phyloP scores from a whole-genome alignment of 2,329 filamentous ascomycete genomes.

The Rhinocladiella similis region DNA sequence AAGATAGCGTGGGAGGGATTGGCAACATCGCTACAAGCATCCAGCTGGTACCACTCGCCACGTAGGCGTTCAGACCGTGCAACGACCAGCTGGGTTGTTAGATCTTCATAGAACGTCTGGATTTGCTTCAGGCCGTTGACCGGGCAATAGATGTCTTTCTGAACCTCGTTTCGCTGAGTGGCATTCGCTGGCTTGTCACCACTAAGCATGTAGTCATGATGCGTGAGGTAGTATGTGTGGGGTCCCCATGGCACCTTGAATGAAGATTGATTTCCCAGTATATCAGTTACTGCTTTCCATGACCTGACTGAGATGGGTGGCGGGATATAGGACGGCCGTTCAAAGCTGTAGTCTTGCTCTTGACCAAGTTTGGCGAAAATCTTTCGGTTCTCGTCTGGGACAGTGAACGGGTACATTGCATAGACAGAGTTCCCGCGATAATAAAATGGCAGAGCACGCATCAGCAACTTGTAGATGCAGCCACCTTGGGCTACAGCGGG shows the following conservation, averaged over 20 bases:
- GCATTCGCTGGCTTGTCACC: constrained; percentile 45
- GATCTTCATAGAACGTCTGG: constrained; percentile 49
- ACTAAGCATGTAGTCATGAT: constrained; percentile 50
- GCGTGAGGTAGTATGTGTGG: constrained; percentile 38
- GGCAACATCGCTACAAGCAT: constrained; percentile 31
- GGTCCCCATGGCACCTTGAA: constrained; percentile 49
- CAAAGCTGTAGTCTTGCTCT: constrained; percentile 44
- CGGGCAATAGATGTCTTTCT: constrained; percentile 37
- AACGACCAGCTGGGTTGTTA: constrained; percentile 39
- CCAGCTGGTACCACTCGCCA: constrained; percentile 35
- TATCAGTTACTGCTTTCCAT: constrained; percentile 45
- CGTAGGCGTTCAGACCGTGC: constrained; percentile 33
- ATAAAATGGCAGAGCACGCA: constrained; percentile 52
- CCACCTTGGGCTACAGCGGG: constrained; percentile 49
- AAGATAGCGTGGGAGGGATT: constrained; percentile 35
- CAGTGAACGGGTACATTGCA: constrained; percentile 51
- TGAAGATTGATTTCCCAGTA: constrained; percentile 43
- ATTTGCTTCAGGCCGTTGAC: constrained; percentile 49
- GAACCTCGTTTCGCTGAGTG: constrained; percentile 44
- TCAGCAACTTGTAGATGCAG: constrained; percentile 54
- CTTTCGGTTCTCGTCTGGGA: constrained; percentile 48
- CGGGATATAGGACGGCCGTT: constrained; percentile 33
- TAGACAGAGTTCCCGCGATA: constrained; percentile 51
- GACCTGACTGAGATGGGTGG: constrained; percentile 45
- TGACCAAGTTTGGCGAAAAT: constrained; percentile 43